Percentiles rank a stretch among this genome's conserved stretches.
These are phyloP conservation scores for Raffaelea albimanens DNA, from an alignment of 2,329 filamentous ascomycete species.

Conservation along the genomic window DNA sequence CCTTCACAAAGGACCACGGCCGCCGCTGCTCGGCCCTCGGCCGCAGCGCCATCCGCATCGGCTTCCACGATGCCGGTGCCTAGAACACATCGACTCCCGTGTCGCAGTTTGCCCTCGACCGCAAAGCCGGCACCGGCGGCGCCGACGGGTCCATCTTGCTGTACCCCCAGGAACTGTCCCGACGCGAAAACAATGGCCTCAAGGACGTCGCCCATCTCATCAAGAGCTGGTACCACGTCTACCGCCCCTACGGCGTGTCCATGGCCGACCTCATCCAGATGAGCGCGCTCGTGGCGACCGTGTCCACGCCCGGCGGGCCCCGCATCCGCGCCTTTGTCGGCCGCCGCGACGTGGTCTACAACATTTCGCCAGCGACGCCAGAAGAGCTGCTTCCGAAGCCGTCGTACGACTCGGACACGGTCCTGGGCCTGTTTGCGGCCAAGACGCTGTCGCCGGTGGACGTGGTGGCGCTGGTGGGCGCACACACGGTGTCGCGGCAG, in stretches of 20 bases:
- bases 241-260: conserved; percentile 26
- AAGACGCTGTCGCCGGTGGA: conserved; percentile 41
- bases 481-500: conserved; percentile 40
- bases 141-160: conserved; percentile 36
- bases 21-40: conserved; percentile 29
- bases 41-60: conserved; percentile 31
- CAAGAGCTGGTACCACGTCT: conserved; percentile 26
- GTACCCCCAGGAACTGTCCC: conserved; percentile 25
- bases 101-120: conserved; percentile 8
- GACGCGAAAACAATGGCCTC: conserved; percentile 34
- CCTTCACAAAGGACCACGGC: conserved; percentile 20
- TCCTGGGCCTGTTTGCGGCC: conserved; percentile 35
- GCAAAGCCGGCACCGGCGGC: conserved; percentile 23
- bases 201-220: conserved; percentile 27
- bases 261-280: conserved; percentile 46
- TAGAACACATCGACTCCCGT: conserved; percentile 21
- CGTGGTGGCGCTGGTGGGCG: conserved; percentile 43
- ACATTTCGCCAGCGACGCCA: conserved; percentile 23
- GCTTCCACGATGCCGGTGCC: conserved; percentile 36
- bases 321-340: conserved; percentile 37
- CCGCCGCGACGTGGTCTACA: conserved; percentile 31
- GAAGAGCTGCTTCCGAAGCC: conserved; percentile 33
- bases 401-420: conserved; percentile 26
- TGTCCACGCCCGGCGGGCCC: conserved; percentile 41
- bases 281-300: conserved; percentile 33